Base-by-base conservation (phyloP, 257 asterid genomes). In the Perilla frutescens region DNA sequence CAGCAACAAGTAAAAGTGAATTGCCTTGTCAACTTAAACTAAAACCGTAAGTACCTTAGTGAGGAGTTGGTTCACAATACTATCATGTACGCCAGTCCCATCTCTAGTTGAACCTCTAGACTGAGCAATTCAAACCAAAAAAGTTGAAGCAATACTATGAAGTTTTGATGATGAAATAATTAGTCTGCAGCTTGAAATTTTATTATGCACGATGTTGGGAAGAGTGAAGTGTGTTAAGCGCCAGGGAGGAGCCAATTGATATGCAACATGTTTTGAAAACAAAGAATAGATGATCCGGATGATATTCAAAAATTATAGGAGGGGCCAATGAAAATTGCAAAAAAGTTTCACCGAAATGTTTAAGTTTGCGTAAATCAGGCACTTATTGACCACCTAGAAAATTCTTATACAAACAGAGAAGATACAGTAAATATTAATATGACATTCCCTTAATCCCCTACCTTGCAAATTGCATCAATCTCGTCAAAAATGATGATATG, bases 401-500 rank as follows among this genome's bases (percentile, higher is more conserved):
- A 9, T 8, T 68, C 59, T 59, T 39, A 65, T 60, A 53, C 64
- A 71, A 36, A 68, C 54, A 45, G 29, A 50, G 66, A 6, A 47
- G 70, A 58, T 31, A 62, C 5, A 66, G 29, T 29, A 77, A 44
- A 68, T 34, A 48, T 29, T 26, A 11, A 75, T 43, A 34, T 48
- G 55, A 63, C 41, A 20, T 72, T 79, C 48, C 68, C 55, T 49
- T 14, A 61, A 62, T 70, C 14, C 58, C 83, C 5, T 86, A 95
- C 99, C 99, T 95, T 95, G 76, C 99, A 95, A 78, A 95, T 95
- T 63, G 99, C 99, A 86, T 95, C 99, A 77, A 95, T 95, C 86
- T 95, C 99, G 82, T 92, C 99, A 84, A 95, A 95, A 70, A 95
- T 92, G 80, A 95, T 95, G 79, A 95, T 95, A 77, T 95, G 99